Evolutionary conservation across 2,329 filamentous ascomycete species (phyloP), one percentile per base, ranked within the genome.

Genomic region (Pseudogymnoascus sp.): DNA sequence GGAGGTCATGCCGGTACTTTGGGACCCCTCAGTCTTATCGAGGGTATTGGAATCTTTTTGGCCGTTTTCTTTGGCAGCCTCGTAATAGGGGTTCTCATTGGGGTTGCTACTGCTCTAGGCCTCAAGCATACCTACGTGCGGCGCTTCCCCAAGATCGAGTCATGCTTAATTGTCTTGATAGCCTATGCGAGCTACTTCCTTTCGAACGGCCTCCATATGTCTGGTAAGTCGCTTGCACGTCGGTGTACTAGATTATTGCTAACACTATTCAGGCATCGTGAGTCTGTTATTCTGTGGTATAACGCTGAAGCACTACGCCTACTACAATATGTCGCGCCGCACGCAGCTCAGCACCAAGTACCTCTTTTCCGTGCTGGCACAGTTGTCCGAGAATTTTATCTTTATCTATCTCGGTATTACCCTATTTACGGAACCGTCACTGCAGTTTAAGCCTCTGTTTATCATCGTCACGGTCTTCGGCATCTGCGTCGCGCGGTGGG

Each of bases 241-340:
- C 59, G n/a, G 17, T 62, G 21, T 15, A n/a, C 63, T 38, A n/a
- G 1, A 17, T 31, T 35, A 38, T 56, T 33, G 7, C 59, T 40
- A 40, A 38, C 23, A 40, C 63, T 67, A 10, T 35, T 7, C n/a
- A 63, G 60, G 62, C 61, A 99, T 99, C 71, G 95, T 99, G 68
- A 96, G 95, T 23, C 81, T 99, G 64, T 82, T 99, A 1, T 99
- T 99, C 80, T 99, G 95, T 75, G 95, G 95, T 63, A 99, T 99
- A 70, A 97, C 95, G 10, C 81, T 99, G 67, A 99, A 99, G 77
- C 95, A 99, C 75, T 99, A 99, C 72, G 95, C 95, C 66, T 99
- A 99, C 78, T 97, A 97, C 82, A 99, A 99, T 79, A 99, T 99
- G 95, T 99, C 95, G 31, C 88, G 95, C 59, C 88, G 95, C 66